Percentiles rank a stretch among this genome's conserved stretches.
These are phyloP conservation scores for Irpex sp. DNA, from an alignment of 1,284 basidiomycete species.

Conservation along the genomic window DNA sequence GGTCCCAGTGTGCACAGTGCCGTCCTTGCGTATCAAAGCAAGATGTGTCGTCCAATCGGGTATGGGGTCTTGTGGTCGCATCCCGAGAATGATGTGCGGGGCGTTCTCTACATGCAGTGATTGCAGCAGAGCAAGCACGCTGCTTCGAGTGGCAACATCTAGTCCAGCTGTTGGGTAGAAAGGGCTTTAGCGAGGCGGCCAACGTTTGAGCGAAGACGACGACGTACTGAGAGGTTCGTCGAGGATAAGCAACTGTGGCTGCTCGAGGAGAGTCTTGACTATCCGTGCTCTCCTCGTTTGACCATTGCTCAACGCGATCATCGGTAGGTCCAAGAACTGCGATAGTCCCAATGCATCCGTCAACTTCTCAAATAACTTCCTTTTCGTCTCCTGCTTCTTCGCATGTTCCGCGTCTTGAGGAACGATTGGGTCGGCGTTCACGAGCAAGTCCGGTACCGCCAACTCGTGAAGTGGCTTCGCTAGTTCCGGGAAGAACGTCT, in stretches of 20 bases:
- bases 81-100: slow-evolving; percentile 64
- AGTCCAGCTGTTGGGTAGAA: slow-evolving; percentile 58
- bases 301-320: slow-evolving; percentile 85
- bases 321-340: slow-evolving; percentile 72
- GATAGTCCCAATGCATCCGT: slow-evolving; percentile 52
- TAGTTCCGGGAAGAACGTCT: slow-evolving; percentile 64
- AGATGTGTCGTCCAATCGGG: slow-evolving; percentile 85
- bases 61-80: slow-evolving; percentile 78
- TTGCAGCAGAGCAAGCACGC: slow-evolving; percentile 56
- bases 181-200: not conserved
- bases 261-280: slow-evolving; percentile 68
- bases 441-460: slow-evolving; percentile 23
- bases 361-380: slow-evolving; percentile 45
- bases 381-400: slow-evolving; percentile 23
- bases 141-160: slow-evolving; percentile 56
- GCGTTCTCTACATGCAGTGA: slow-evolving; percentile 44
- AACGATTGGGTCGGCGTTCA: slow-evolving; percentile 21
- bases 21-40: slow-evolving; percentile 46
- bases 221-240: slow-evolving; percentile 81
- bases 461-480: slow-evolving; percentile 26
- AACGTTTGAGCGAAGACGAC: slow-evolving; percentile 1
- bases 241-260: slow-evolving; percentile 72
- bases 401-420: slow-evolving; percentile 19
- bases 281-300: slow-evolving; percentile 90
- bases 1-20: slow-evolving; percentile 25